Conservation (phyloP, 495 filamentous ascomycete genomes). For the Cercophora samala region DNA sequence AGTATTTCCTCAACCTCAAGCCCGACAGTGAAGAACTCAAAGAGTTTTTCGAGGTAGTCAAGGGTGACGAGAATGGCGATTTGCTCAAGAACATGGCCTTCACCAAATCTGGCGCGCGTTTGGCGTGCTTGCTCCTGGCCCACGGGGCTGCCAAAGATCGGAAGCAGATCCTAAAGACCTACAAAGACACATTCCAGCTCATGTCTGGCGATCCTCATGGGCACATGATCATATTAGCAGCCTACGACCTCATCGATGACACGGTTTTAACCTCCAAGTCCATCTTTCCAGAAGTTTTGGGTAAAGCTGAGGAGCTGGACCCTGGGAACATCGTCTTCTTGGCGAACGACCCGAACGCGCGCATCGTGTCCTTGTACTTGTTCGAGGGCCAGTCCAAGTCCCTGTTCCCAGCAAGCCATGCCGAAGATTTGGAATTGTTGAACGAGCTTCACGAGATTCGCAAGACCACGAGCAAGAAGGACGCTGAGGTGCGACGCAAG, state of each 20-base stretch:
- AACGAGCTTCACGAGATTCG: constrained; percentile 72
- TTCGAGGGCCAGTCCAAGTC: constrained; percentile 69
- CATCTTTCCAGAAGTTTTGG: constrained; percentile 77
- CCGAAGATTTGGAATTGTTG: constrained; percentile 61
- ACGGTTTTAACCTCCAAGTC: constrained; percentile 82
- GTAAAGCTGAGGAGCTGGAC: constrained; percentile 58
- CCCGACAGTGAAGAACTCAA: constrained; percentile 71
- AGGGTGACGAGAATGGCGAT: constrained; percentile 84
- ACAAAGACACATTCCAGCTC: constrained; percentile 76
- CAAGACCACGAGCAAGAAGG: constrained; percentile 84
- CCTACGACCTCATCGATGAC: constrained; percentile 90
- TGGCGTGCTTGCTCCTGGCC: constrained; percentile 78
- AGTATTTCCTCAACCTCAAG: constrained; percentile 82
- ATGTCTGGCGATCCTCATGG: constrained; percentile 77
- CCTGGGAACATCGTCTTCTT: constrained; percentile 60
- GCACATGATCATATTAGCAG: constrained; percentile 76
- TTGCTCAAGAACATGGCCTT: constrained; percentile 92
- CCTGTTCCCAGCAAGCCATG: constrained; percentile 59
- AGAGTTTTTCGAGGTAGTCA: constrained; percentile 86
- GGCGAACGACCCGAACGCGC: constrained; percentile 66
- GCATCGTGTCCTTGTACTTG: constrained; percentile 78
- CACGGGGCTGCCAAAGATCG: constrained; percentile 88
- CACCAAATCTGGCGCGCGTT: constrained; percentile 77
- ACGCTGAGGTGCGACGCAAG: constrained; percentile 65
- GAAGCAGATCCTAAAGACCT: constrained; percentile 78